Conservation (phyloP, 805 yeast species). For the Yamadazyma laniorum region DNA sequence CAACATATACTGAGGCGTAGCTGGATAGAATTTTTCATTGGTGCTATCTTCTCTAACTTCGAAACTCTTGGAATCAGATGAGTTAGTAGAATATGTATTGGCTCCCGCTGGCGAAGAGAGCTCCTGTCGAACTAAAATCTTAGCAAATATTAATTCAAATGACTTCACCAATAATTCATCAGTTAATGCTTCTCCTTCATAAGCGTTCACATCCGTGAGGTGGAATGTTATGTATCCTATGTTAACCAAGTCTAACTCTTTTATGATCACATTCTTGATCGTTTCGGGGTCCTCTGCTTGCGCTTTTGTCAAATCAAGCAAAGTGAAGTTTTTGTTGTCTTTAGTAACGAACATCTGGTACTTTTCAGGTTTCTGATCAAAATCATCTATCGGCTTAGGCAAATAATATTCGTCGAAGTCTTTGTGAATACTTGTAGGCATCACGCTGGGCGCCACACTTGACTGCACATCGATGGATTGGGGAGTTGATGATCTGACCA, state of each 20-base stretch:
- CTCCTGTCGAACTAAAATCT: constrained; percentile 34
- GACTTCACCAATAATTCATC: constrained; percentile 39
- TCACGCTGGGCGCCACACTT: constrained; percentile 5
- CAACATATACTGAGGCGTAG: constrained; percentile 67
- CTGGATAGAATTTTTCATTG: constrained; percentile 48
- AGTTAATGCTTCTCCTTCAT: constrained; percentile 55
- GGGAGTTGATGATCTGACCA: constrained; percentile 8
- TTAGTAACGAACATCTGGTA: constrained; percentile 53
- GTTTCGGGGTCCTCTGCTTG: constrained; percentile 22
- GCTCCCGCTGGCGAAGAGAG: constrained; percentile 31
- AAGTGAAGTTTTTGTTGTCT: constrained; percentile 57
- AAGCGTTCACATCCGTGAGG: constrained; percentile 66
- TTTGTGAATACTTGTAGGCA: constrained; percentile 1
- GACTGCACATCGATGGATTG: constrained; percentile 5
- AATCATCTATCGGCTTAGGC: constrained; percentile 19
- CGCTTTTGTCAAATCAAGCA: constrained; percentile 27
- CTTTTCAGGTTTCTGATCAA: not conserved
- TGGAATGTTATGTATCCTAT: constrained; percentile 43
- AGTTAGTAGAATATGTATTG: constrained; percentile 45
- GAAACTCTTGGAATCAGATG: constrained; percentile 55
- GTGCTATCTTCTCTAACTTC: constrained; percentile 42
- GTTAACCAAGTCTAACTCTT: constrained; percentile 34
- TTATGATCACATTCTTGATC: constrained; percentile 41
- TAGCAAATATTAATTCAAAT: constrained; percentile 26
- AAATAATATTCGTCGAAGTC: constrained; percentile 24